Evolutionary conservation across 2,329 filamentous ascomycete species (phyloP), one percentile per base, ranked within the genome.

Genomic region (Simplicillium sp.): DNA sequence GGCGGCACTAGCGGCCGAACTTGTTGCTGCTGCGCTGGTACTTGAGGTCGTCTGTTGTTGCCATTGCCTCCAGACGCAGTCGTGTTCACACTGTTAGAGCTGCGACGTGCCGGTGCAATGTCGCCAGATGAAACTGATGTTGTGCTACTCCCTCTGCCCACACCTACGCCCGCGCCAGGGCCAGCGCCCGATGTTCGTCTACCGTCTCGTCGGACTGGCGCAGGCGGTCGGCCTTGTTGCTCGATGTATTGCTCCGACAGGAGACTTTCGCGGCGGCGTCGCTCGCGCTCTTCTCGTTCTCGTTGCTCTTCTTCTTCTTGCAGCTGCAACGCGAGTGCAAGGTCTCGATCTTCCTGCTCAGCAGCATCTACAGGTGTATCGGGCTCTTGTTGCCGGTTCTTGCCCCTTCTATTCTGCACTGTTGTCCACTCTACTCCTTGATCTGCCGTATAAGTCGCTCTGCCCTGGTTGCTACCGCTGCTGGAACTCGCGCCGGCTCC

Each of bases 261-360:
- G 43, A 77, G 66, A 41, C 77, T 79, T 57, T 88, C 81, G n/a
- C 77, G 69, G 11, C 71, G 68, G 7, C 81, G 71, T 1, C 80
- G 74, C 9, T 75, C 77, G 43, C 79, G 71, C 37, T 79, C 73
- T 38, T 77, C 72, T n/a, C 76, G 74, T 47, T 88, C 78, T 12
- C 80, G 75, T 52, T 87, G 81, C 48, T 96, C 87, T 59, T 97
- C 90, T 57, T 95, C 88, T 54, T 97, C 92, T 57, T 97, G 90
- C 1, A 96, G 73, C 55, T 97, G 92, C 7, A 98, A 70, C 0
- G 90, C 89, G 3, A 97, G 71, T 0, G 92, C 92, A 25, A 96
- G 64, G 45, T 92, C 86, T 44, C 89, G 80, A 52, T 96, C 89
- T 62, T 96, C 79, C 66, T 94, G 74, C 62, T 82, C 71, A 48